A percentile compares a stretch with the other conserved stretches of the same genome.
phyloP scores from a whole-genome alignment of 73 alveolate species.

The Blepharisma stoltei region DNA sequence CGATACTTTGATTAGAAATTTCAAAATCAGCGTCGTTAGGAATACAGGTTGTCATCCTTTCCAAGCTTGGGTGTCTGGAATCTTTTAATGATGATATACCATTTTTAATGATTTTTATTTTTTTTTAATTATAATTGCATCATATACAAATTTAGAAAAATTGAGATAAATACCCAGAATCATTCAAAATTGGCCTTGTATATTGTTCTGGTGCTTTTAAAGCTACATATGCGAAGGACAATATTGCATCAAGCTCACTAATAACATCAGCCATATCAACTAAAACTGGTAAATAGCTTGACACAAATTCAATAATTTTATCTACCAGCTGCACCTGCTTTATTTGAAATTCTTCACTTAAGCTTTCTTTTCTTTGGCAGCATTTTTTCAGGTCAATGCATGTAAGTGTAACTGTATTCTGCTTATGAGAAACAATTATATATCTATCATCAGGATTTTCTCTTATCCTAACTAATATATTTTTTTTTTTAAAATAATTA shows the following conservation, averaged over 20 bases:
- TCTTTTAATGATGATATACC: slow-evolving; percentile 57
- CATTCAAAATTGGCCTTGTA: slow-evolving; percentile 51
- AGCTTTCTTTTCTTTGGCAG: slow-evolving; percentile 54
- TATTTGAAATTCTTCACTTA: slow-evolving; percentile 52
- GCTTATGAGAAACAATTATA: slow-evolving; percentile 65
- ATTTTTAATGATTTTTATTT: background rate
- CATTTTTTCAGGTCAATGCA: slow-evolving; percentile 59
- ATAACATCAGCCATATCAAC: slow-evolving; percentile 54
- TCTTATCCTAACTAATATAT: no score
- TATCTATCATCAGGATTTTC: slow-evolving; percentile 46
- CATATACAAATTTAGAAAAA: slow-evolving; percentile 25
- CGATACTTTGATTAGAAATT: slow-evolving; percentile 59
- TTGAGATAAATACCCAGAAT: slow-evolving; percentile 36
- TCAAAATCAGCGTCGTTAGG: slow-evolving; percentile 47
- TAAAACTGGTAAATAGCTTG: slow-evolving; percentile 70
- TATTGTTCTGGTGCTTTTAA: slow-evolving; percentile 47
- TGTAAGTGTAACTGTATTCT: slow-evolving; percentile 64
- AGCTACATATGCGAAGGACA: slow-evolving; percentile 67
- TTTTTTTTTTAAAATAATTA: no score
- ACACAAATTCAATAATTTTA: slow-evolving; percentile 70
- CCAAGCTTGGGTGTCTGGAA: slow-evolving; percentile 79
- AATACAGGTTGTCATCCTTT: slow-evolving; percentile 52
- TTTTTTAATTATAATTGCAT: slow-evolving; percentile 36
- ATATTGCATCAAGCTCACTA: slow-evolving; percentile 71
- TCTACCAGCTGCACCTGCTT: slow-evolving; percentile 56